A percentile compares a stretch with the other conserved stretches of the same genome.
Evolutionary conservation across 257 asterid genomes (phyloP).

Genomic region (Solanum paucissectum): DNA sequence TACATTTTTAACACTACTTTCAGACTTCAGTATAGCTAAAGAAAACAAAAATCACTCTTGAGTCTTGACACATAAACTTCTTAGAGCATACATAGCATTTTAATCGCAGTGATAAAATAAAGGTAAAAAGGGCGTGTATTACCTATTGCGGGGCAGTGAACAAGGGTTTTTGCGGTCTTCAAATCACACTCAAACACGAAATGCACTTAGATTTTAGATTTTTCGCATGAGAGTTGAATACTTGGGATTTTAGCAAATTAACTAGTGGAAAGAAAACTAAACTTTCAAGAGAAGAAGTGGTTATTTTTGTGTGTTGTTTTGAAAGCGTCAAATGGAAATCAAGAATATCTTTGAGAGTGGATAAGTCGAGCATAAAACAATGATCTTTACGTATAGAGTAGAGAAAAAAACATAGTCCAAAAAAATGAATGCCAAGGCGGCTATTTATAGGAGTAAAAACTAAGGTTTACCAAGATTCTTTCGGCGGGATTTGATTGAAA

Average conservation of each 20-base stretch:
- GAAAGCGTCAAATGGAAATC: background rate
- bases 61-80: background rate
- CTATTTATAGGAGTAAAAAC: no score
- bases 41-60: background rate
- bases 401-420: background rate
- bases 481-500: no score
- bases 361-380: background rate
- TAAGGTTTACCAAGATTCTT: no score
- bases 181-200: no score
- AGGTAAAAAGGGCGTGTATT: background rate
- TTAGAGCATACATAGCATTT: background rate
- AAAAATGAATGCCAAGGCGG: background rate
- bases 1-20: background rate
- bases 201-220: no score
- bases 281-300: background rate
- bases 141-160: background rate
- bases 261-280: no score
- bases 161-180: background rate
- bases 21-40: background rate
- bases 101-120: background rate
- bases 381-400: background rate
- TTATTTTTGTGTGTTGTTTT: no score
- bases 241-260: background rate
- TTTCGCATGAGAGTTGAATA: background rate
- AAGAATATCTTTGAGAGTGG: no score